Base-by-base conservation (phyloP, 2,329 filamentous ascomycete species). In the Lomentospora prolificans region DNA sequence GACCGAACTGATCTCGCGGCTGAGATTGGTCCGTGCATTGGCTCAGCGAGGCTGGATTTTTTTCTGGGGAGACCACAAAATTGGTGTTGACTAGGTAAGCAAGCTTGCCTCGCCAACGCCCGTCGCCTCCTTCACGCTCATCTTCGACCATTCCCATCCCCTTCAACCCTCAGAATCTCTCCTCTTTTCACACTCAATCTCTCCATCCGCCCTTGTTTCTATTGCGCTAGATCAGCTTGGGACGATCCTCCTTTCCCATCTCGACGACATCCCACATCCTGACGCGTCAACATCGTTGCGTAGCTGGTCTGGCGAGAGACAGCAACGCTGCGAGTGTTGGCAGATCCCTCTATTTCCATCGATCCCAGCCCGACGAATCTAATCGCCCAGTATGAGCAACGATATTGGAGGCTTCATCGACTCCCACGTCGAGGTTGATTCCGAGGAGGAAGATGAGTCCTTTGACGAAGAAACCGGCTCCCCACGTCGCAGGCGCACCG, bases 381-480 rank as follows among this genome's bases (percentile, higher is more conserved):
- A 56, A 59, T 50, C 57, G 59, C 65, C 62, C 68, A 80, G 65
- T 14, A 86, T 85, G 82, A 84, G 80, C 67, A 76, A 69, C 66
- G 76, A 70, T 51, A 84, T 89, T 80, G 81, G 80, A 69, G 84
- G 90, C 67, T 76, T 96, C 66, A 85, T 99, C 65, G 85, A 92
- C 63, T 85, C 84, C 61, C 86, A 90, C 74, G 94, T 92, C 63
- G 85, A 95, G 70, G 75, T 96, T 58, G 91, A 91, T 66, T 85
- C 85, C 25, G 89, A 94, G 57, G 89, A 92, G 61, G 88, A 92
- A 55, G 90, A 95, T 59, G 89, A 88, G 64, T 89, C 87, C 8
- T 86, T 86, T 59, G 86, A 90, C 63, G 89, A 91, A 61, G 87
- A 89, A 59, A 87, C 83, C 54, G 80, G 87, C 63, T 69, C 73